These are phyloP conservation scores for Chaetomiaceae sp. DNA, from an alignment of 2,329 filamentous ascomycete species.

Conservation along the genomic window DNA sequence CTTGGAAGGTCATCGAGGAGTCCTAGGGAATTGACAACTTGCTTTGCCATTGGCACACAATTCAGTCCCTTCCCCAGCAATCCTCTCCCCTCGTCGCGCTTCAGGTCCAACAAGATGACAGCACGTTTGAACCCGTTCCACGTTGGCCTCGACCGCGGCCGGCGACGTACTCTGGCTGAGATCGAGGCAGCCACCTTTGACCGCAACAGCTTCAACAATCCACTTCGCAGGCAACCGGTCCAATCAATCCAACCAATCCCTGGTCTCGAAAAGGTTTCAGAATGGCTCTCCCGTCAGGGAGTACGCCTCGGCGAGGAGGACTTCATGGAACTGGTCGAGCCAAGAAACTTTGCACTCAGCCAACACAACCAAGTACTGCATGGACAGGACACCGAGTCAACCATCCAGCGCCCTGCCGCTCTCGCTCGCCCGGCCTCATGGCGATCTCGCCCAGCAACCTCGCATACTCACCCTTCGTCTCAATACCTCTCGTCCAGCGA, in stretches of 20 bases:
- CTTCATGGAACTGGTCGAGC: not conserved
- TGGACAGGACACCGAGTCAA: not conserved
- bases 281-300: not conserved
- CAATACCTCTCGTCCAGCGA: not conserved
- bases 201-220: not conserved
- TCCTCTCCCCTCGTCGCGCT: not conserved
- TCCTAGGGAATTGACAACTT: not conserved
- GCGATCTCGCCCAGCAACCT: too few relatives aligned
- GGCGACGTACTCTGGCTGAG: constrained; percentile 3
- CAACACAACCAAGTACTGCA: not conserved
- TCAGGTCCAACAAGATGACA: constrained; percentile 6
- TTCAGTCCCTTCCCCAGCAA: not conserved
- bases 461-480: not conserved
- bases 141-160: not conserved
- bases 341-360: not conserved
- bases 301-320: not conserved
- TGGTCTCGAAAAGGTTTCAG: not conserved
- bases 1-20: not conserved
- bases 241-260: not conserved
- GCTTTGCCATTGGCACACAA: not conserved
- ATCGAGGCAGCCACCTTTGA: constrained; percentile 1
- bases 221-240: not conserved
- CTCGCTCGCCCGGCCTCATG: not conserved
- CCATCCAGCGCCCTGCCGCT: not conserved
- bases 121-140: constrained; percentile 3